Evolutionary conservation across 2,329 filamentous ascomycete genomes (phyloP).

Genomic region (Calonectria naviculata): DNA sequence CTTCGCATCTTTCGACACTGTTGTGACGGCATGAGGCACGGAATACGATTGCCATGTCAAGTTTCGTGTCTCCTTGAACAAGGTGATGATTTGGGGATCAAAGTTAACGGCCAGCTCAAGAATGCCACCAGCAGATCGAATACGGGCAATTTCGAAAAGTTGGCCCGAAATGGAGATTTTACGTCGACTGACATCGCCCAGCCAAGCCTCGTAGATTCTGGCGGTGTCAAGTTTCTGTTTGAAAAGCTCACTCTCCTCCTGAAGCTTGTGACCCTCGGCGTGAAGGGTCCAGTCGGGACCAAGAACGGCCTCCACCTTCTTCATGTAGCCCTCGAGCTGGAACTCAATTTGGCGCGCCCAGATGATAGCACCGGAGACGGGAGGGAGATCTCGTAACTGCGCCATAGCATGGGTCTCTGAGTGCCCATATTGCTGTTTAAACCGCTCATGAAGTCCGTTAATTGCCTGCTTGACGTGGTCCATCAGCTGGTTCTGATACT

Average conservation of each 20-base stretch:
- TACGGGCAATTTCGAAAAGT: constrained; percentile 88
- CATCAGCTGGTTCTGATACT: constrained; percentile 98
- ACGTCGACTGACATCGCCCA: constrained; percentile 87
- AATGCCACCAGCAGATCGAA: constrained; percentile 89
- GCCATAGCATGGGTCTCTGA: constrained; percentile 99
- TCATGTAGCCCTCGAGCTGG: constrained; percentile 96
- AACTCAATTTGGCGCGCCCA: constrained; percentile 98
- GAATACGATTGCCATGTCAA: constrained; percentile 94
- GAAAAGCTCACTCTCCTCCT: constrained; percentile 92
- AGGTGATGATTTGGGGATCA: constrained; percentile 93
- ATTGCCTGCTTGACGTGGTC: constrained; percentile 99
- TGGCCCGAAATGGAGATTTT: constrained; percentile 93
- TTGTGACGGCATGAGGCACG: constrained; percentile 93
- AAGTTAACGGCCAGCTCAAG: constrained; percentile 96
- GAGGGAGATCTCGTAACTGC: constrained; percentile 93
- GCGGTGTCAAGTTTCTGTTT: constrained; percentile 95
- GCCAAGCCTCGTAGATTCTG: constrained; percentile 95
- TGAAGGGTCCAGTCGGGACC: constrained; percentile 96
- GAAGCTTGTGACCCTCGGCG: constrained; percentile 92
- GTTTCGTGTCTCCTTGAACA: constrained; percentile 99
- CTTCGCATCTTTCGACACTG: constrained; percentile 98
- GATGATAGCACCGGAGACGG: constrained; percentile 96
- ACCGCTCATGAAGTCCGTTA: constrained; percentile 90
- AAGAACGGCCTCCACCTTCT: constrained; percentile 98
- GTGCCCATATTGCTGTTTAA: constrained; percentile 98